A percentile compares a stretch with the other conserved stretches of the same genome.
Evolutionary conservation across 805 yeast species (phyloP).

Genomic region (Candida sphagnicola): DNA sequence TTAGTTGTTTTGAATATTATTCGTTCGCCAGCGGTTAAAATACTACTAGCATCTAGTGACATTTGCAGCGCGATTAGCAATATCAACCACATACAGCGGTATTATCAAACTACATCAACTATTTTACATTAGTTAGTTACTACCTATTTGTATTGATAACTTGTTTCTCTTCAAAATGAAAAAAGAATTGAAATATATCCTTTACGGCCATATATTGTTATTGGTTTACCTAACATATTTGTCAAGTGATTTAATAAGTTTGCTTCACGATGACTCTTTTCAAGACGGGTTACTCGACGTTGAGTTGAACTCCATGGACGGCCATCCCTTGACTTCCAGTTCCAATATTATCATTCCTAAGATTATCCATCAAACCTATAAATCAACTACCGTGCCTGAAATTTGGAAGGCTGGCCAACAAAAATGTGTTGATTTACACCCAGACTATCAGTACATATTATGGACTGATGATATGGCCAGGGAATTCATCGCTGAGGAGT

Average conservation of each 20-base stretch:
- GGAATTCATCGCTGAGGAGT: constrained; percentile 71
- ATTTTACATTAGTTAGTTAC: too few relatives aligned
- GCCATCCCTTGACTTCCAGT: constrained; percentile 29
- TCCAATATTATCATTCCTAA: constrained; percentile 62
- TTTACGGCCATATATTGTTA: constrained; percentile 56
- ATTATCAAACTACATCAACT: too few relatives aligned
- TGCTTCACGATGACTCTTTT: constrained; percentile 69
- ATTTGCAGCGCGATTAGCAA: too few relatives aligned
- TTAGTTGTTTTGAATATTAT: too few relatives aligned
- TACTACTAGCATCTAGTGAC: too few relatives aligned
- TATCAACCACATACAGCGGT: too few relatives aligned
- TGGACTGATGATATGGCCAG: constrained; percentile 90
- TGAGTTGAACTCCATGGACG: constrained; percentile 56
- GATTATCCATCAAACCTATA: constrained; percentile 91
- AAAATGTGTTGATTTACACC: constrained; percentile 72
- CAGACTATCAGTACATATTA: constrained; percentile 80
- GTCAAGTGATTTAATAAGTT: constrained; percentile 67
- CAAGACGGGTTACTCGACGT: constrained; percentile 58
- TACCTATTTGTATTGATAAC: too few relatives aligned
- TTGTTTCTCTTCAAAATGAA: too few relatives aligned
- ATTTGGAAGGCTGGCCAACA: constrained; percentile 77
- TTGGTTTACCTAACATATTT: constrained; percentile 54
- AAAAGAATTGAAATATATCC: constrained; percentile 58
- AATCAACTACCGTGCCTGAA: constrained; percentile 72
- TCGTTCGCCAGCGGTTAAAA: too few relatives aligned